Percentiles rank a stretch among this genome's conserved stretches.
phyloP scores from a whole-genome alignment of 768 basidiomycete species.

The Jaapia argillacea region DNA sequence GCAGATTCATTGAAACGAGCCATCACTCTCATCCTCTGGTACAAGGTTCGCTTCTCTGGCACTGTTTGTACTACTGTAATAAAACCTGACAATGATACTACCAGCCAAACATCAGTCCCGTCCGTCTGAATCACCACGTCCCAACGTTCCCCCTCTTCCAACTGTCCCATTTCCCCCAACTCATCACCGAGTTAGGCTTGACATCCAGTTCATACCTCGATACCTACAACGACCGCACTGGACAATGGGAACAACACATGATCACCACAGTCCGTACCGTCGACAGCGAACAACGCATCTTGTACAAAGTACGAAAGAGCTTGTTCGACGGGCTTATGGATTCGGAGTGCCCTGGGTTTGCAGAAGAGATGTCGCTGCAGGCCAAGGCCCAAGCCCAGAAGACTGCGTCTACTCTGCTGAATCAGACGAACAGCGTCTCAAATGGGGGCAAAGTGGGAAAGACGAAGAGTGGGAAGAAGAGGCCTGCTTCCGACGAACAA shows the following conservation, averaged over 20 bases:
- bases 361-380: conserved; percentile 46
- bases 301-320: conserved; percentile 52
- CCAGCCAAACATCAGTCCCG: conserved; percentile 42
- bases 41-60: conserved; percentile 42
- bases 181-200: conserved; percentile 48
- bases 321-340: conserved; percentile 48
- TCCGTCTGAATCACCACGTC: conserved; percentile 46
- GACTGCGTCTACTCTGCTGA: conserved; percentile 2
- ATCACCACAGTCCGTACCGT: conserved; percentile 50
- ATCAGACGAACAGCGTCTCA: too few relatives aligned
- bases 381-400: conserved; percentile 13
- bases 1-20: conserved; percentile 36
- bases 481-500: conserved; percentile 6
- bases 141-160: conserved; percentile 60
- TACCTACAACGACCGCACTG: conserved; percentile 39
- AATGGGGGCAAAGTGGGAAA: conserved; percentile 4
- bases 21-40: conserved; percentile 62
- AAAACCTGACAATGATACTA: conserved; percentile 10
- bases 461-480: conserved; percentile 5
- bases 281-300: conserved; percentile 46
- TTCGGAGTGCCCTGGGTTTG: conserved; percentile 44
- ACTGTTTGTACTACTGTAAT: conserved; percentile 11
- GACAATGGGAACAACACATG: conserved; percentile 62
- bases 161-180: conserved; percentile 38
- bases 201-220: conserved; percentile 46